Evolutionary conservation across 352 stramenopile genomes (phyloP).

Genomic region (Phytophthora pini): DNA sequence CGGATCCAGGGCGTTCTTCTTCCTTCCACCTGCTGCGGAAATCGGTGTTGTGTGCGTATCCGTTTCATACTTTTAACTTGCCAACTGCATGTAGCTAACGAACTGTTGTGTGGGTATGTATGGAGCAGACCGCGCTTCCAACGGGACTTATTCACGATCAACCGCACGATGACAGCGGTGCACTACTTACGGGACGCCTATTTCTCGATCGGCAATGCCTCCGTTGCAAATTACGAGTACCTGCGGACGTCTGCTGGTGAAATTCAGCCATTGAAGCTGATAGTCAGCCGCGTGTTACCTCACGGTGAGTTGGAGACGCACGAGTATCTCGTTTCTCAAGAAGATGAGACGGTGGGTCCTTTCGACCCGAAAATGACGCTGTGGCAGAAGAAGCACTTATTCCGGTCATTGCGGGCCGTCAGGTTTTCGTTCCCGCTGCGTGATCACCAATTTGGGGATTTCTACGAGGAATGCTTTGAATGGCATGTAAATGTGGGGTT

Average conservation of each 20-base stretch:
- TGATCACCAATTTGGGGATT: conserved; percentile 76
- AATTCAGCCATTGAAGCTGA: conserved; percentile 47
- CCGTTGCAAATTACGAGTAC: conserved; percentile 88
- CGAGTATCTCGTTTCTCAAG: conserved; percentile 53
- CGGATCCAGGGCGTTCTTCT: conserved; percentile 76
- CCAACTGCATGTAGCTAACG: conserved; percentile 2
- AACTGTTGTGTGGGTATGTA: background rate
- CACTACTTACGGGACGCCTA: conserved; percentile 78
- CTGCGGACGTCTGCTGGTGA: conserved; percentile 26
- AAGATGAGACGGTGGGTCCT: conserved; percentile 53
- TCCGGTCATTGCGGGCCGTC: conserved; percentile 55
- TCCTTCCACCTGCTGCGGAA: conserved; percentile 63
- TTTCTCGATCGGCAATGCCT: conserved; percentile 70
- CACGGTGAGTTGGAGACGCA: conserved; percentile 39
- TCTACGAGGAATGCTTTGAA: conserved; percentile 88
- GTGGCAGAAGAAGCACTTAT: conserved; percentile 49
- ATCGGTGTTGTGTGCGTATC: conserved; percentile 60
- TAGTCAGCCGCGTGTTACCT: conserved; percentile 42
- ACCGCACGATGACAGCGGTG: conserved; percentile 70
- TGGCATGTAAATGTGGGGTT: conserved; percentile 74
- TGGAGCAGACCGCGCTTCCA: conserved; percentile 57
- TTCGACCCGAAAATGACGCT: conserved; percentile 52
- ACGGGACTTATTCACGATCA: conserved; percentile 77
- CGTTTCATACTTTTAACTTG: background rate
- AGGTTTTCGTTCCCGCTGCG: conserved; percentile 65